Evolutionary conservation across 148 eudicot genomes (phyloP), one percentile per base, ranked within the genome.

Genomic region (Amaranthus palmeri): DNA sequence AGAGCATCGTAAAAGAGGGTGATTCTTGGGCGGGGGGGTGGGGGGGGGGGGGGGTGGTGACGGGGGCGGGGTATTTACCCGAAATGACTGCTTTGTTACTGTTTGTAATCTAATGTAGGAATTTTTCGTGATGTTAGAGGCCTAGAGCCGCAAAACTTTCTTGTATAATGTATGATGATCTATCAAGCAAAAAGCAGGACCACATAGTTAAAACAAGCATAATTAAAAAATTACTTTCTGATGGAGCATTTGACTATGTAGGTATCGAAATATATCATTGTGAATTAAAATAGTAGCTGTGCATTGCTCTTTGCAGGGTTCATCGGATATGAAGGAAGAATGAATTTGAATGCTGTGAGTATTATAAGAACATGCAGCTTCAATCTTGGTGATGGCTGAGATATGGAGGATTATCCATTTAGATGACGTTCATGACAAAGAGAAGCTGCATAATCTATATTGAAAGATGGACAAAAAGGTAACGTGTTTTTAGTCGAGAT

Each of bases 381-480:
- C 25, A 43, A 42, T 44, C 7, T 63, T 64, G 15, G 5, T 12
- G 25, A 8, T 65, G 69, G 54, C 54, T 49, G 42, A 65, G 54
- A 63, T 44, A 2, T 44, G 51, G 18, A 63, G 36, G 5, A 63
- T 45, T n/a, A 4, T 63, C 1, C 36, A 5, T 63, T 63, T 51
- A 45, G 51, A 45, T 63, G 2, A 18, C 8, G 7, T 40, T 0
- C 8, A 5, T n/a, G n/a, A n/a, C 6, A 63, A 4, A 43, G 67
- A 63, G 67, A 63, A 63, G 67, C 47, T 63, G 51, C 67, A 44
- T 62, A 62, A 12, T 12, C 46, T 15, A 65, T 65, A 17, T 58
- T 4, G 54, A 18, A 65, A n/a, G 54, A 41, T 9, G 18, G 69
- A 18, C 43, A 18, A 15, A 8, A 65, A 49, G 69, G 54, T 48